These are phyloP conservation scores for Beta lomatogona DNA, from an alignment of 179 eudicot species.

Conservation along the genomic window DNA sequence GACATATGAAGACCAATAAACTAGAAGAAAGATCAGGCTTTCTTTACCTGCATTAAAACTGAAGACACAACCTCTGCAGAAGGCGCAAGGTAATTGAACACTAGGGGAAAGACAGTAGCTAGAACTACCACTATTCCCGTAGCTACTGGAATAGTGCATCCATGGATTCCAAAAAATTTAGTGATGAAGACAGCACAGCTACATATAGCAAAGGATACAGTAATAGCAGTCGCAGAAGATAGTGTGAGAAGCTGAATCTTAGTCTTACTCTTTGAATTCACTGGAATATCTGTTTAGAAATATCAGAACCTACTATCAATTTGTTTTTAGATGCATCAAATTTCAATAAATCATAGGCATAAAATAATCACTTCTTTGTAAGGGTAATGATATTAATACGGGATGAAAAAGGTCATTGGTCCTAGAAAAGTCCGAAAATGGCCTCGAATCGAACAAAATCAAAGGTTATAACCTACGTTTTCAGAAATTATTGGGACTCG, in stretches of 20 bases:
- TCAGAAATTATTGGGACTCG: no score
- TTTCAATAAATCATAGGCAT: neutral
- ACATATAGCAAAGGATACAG: conserved; percentile 67
- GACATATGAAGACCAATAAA: neutral
- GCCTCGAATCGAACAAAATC: no score
- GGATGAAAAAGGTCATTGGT: no score
- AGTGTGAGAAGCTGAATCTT: conserved; percentile 39
- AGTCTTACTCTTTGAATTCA: conserved; percentile 22
- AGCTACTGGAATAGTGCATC: conserved; percentile 58
- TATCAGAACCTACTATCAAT: neutral
- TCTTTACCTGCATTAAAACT: conserved; percentile 61
- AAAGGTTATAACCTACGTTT: no score
- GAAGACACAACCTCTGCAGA: conserved; percentile 61
- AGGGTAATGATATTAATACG: no score
- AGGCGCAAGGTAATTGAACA: conserved; percentile 59
- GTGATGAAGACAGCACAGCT: conserved; percentile 42
- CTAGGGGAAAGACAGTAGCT: conserved; percentile 56
- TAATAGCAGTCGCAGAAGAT: conserved; percentile 56
- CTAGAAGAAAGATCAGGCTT: neutral
- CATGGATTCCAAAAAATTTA: conserved; percentile 41
- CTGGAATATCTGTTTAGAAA: conserved; percentile 39
- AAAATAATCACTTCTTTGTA: neutral
- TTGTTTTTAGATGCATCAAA: neutral
- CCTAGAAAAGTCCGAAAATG: no score
- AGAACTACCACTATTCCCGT: conserved; percentile 60